Evolutionary conservation across 768 basidiomycete species (phyloP).

Genomic region (Rhizopogon rudus): DNA sequence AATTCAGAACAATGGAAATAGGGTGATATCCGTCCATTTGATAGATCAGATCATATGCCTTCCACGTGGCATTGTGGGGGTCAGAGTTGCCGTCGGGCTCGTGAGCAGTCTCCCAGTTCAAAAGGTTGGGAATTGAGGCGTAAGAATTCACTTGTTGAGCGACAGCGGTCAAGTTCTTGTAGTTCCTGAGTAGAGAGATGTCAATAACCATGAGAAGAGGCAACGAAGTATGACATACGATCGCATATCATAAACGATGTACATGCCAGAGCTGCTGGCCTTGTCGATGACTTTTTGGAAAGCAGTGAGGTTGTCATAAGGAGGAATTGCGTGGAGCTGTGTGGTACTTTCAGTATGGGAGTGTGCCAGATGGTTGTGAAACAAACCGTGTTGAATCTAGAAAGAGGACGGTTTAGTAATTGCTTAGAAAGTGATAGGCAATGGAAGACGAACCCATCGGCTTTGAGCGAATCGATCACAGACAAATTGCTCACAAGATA

Average conservation of each 20-base stretch:
- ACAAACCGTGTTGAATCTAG: constrained; percentile 14
- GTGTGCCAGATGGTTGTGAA: neutral
- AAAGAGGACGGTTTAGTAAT: too few relatives aligned
- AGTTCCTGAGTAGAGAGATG: constrained; percentile 32
- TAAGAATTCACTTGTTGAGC: constrained; percentile 59
- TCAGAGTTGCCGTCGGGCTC: constrained; percentile 69
- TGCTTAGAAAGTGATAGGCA: too few relatives aligned
- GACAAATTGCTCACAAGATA: constrained; percentile 51
- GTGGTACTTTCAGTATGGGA: constrained; percentile 21
- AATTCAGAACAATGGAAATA: constrained; percentile 50
- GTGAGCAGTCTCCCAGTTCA: constrained; percentile 70
- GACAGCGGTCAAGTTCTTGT: constrained; percentile 58
- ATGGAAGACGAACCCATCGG: constrained; percentile 39
- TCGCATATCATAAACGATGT: constrained; percentile 81
- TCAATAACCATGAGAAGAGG: neutral
- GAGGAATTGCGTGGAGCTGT: constrained; percentile 67
- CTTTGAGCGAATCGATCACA: constrained; percentile 49
- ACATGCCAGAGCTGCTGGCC: constrained; percentile 30
- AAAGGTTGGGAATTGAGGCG: constrained; percentile 60
- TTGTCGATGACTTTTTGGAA: constrained; percentile 14
- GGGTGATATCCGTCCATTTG: constrained; percentile 55
- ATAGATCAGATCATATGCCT: constrained; percentile 43
- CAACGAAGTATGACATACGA: constrained; percentile 25
- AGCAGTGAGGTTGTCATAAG: constrained; percentile 50
- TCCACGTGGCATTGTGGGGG: constrained; percentile 50